Evolutionary conservation across 2,329 filamentous ascomycete genomes (phyloP).

Genomic region (Aspergillus cejpii): DNA sequence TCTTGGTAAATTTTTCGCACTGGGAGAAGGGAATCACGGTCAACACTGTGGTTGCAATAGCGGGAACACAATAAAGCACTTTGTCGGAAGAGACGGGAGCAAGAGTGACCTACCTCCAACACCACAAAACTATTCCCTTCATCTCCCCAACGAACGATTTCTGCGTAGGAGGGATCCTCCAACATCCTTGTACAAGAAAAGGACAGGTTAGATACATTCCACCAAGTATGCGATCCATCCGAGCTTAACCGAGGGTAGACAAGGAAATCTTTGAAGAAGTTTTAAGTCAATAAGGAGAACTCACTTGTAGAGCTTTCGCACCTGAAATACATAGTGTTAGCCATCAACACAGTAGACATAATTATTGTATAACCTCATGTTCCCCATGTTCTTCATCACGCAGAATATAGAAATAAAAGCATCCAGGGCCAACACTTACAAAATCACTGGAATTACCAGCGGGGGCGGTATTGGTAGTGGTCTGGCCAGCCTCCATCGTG

Average conservation of each 20-base stretch:
- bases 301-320: constrained; percentile 98
- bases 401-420: constrained; percentile 13
- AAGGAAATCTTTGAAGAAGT: constrained; percentile 6
- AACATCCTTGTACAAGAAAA: constrained; percentile 63
- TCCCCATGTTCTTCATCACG: too few species aligned
- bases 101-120: constrained; percentile 65
- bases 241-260: constrained; percentile 1
- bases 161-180: constrained; percentile 86
- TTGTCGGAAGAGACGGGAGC: constrained; percentile 1
- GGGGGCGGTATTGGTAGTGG: constrained; percentile 38
- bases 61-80: constrained; percentile 1
- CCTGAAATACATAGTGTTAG: constrained; percentile 49
- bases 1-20: constrained; percentile 98
- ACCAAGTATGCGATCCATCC: constrained; percentile 3
- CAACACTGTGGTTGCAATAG: constrained; percentile 12
- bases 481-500: constrained; percentile 43
- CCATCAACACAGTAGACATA: constrained; percentile 21
- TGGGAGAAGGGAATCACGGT: constrained; percentile 36
- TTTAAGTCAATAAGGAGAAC: constrained; percentile 26
- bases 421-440: constrained; percentile 53
- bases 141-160: constrained; percentile 92
- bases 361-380: constrained; percentile 12
- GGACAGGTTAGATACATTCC: constrained; percentile 4
- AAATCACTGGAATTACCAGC: constrained; percentile 91
- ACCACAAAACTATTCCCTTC: constrained; percentile 95